A percentile compares a stretch with the other conserved stretches of the same genome.
Conservation (phyloP, 1,284 basidiomycete species). For the Xerocomus alliaceus region DNA sequence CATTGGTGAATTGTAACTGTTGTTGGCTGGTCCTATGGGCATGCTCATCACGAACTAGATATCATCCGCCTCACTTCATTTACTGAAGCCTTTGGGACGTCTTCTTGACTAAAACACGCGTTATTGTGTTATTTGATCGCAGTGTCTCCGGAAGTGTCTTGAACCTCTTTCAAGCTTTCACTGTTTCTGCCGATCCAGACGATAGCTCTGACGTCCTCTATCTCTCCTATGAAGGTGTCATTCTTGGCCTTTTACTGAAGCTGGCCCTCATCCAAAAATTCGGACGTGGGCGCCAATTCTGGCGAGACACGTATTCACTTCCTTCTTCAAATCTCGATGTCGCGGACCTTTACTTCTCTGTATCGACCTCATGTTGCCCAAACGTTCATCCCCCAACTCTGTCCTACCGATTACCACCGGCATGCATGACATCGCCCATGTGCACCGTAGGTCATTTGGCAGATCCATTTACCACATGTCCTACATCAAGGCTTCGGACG, state of each 20-base stretch:
- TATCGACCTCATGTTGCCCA: neutral
- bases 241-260: fast-evolving
- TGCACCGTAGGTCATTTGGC: no score
- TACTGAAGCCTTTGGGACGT: no score
- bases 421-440: neutral
- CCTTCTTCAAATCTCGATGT: neutral
- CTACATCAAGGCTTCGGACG: no score
- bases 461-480: no score
- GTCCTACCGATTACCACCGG: neutral
- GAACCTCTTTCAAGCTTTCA: neutral
- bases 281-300: neutral
- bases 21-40: no score
- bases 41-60: no score
- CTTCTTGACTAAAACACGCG: no score
- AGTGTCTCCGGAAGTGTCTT: neutral
- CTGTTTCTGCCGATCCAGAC: neutral
- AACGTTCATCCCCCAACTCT: neutral
- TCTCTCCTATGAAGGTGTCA: neutral
- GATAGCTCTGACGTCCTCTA: neutral
- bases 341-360: neutral
- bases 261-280: neutral
- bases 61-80: no score
- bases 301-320: neutral
- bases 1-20: neutral
- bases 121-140: no score